These are phyloP conservation scores for Cadophora malorum DNA, from an alignment of 2,329 filamentous ascomycete species.

Conservation along the genomic window DNA sequence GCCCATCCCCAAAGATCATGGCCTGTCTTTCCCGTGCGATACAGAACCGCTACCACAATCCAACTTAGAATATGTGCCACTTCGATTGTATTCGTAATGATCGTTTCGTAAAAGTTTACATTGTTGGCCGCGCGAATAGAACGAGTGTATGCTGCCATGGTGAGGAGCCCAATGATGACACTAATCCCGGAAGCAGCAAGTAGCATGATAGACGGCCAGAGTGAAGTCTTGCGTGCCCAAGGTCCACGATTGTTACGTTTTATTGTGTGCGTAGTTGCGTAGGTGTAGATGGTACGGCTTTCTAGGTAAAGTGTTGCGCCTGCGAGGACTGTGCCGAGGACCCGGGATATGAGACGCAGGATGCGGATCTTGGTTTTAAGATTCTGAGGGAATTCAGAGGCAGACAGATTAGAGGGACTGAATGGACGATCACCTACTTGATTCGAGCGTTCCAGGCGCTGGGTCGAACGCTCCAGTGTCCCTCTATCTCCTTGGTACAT, in stretches of 20 bases:
- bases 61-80: background rate
- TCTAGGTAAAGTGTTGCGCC: constrained; percentile 27
- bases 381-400: background rate
- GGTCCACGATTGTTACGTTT: constrained; percentile 26
- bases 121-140: background rate
- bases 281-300: constrained; percentile 27
- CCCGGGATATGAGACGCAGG: constrained; percentile 26
- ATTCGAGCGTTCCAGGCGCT: background rate
- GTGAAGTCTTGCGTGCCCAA: constrained; percentile 26
- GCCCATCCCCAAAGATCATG: background rate
- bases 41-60: background rate
- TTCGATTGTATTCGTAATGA: background rate
- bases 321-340: constrained; percentile 24
- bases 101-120: background rate
- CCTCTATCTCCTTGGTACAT: background rate
- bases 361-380: constrained; percentile 29
- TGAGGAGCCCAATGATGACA: background rate
- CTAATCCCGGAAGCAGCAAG: background rate
- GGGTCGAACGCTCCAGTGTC: background rate
- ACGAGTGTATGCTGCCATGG: background rate
- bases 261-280: constrained; percentile 22
- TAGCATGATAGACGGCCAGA: constrained; percentile 1
- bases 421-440: background rate
- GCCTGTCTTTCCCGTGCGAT: background rate
- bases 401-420: background rate